Conservation (phyloP, 1,139 yeast genomes). For the Hyphopichia burtonii region DNA sequence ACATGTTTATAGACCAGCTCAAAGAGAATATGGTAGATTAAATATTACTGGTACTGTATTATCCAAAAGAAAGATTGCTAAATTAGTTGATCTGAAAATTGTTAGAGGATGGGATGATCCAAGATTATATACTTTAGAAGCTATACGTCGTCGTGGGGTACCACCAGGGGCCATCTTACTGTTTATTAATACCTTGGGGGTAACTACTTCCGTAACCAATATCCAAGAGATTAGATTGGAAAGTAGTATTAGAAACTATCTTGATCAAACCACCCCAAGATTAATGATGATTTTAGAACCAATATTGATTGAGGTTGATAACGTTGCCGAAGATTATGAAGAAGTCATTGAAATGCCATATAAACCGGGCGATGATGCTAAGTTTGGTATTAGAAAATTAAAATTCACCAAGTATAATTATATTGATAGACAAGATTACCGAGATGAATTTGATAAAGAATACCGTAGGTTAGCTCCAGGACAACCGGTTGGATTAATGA, state of each 20-base stretch:
- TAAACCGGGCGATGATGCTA: conserved; percentile 77
- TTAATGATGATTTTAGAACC: conserved; percentile 93
- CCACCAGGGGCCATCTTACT: conserved; percentile 98
- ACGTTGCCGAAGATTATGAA: conserved; percentile 70
- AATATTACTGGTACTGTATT: conserved; percentile 92
- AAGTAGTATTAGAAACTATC: conserved; percentile 78
- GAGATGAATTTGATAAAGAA: conserved; percentile 58
- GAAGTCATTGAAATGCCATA: conserved; percentile 78
- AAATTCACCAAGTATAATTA: conserved; percentile 75
- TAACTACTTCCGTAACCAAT: conserved; percentile 88
- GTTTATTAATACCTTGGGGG: conserved; percentile 94
- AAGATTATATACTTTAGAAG: conserved; percentile 90
- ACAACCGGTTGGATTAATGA: conserved; percentile 94
- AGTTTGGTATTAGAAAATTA: conserved; percentile 70
- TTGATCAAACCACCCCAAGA: conserved; percentile 92
- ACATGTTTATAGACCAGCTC: conserved; percentile 96
- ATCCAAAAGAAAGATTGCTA: conserved; percentile 94
- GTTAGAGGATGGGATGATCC: conserved; percentile 99
- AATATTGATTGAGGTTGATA: conserved; percentile 76
- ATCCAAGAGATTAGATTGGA: conserved; percentile 91
- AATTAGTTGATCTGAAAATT: conserved; percentile 73
- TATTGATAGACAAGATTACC: conserved; percentile 85
- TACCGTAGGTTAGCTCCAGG: conserved; percentile 93
- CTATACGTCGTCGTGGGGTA: conserved; percentile 93
- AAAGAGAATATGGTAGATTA: conserved; percentile 96